Evolutionary conservation across 2,329 filamentous ascomycete genomes (phyloP).

Genomic region (Paracoccidioides lutzii): DNA sequence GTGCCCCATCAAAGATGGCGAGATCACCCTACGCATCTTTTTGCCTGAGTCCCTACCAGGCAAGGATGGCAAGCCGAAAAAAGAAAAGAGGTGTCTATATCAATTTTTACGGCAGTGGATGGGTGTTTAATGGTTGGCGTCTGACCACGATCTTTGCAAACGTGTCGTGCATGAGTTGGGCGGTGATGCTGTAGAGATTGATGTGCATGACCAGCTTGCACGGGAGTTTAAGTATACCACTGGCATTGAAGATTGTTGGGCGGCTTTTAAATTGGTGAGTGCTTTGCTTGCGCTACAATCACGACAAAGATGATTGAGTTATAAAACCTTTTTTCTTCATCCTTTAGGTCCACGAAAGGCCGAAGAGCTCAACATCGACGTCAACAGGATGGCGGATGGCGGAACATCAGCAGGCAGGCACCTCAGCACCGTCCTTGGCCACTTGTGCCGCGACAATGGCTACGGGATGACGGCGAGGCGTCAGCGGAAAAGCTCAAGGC

Average conservation of each 20-base stretch:
- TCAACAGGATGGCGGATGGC: slow-evolving; percentile 24
- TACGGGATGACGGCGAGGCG: slow-evolving; percentile 30
- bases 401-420: slow-evolving; percentile 30
- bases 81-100: slow-evolving; percentile 29
- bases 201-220: slow-evolving; percentile 33
- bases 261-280: slow-evolving; percentile 28
- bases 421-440: slow-evolving; percentile 26
- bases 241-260: slow-evolving; percentile 29
- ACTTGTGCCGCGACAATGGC: slow-evolving; percentile 26
- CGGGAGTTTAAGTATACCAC: slow-evolving; percentile 29
- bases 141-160: slow-evolving; percentile 32
- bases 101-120: slow-evolving; percentile 32
- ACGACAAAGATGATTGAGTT: no score
- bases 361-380: slow-evolving; percentile 24
- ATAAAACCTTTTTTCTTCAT: no score
- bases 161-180: slow-evolving; percentile 25
- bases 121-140: slow-evolving; percentile 31
- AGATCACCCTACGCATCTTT: slow-evolving; percentile 31
- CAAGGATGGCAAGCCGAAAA: slow-evolving; percentile 14
- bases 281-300: no score
- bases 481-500: slow-evolving; percentile 27
- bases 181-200: slow-evolving; percentile 30
- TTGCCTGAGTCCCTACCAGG: slow-evolving; percentile 20
- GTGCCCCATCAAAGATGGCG: slow-evolving; percentile 27
- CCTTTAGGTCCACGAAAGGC: slow-evolving; percentile 23